Conservation (phyloP, 176 grass and related monocot genomes). For the Eragrostis nindensis region DNA sequence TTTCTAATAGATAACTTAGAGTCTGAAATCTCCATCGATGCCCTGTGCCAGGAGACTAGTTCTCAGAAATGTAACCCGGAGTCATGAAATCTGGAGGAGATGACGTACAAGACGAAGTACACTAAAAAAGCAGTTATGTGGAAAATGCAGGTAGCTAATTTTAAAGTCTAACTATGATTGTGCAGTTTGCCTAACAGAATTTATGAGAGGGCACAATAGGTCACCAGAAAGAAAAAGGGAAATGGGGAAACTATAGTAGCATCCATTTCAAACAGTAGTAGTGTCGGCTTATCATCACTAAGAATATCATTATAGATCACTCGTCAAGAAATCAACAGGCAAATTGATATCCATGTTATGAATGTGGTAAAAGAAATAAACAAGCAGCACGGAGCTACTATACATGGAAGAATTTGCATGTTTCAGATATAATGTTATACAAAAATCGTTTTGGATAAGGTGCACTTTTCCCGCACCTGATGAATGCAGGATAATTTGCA, state of each 20-base stretch:
- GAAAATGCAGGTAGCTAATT: neutral
- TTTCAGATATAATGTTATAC: neutral
- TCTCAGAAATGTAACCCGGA: slow-evolving; percentile 36
- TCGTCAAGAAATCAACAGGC: neutral
- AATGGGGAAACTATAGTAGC: neutral
- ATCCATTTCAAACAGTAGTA: slow-evolving; percentile 20
- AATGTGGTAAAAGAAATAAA: neutral
- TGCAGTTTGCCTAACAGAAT: neutral
- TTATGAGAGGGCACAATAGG: slow-evolving; percentile 1
- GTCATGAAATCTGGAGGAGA: slow-evolving; percentile 1
- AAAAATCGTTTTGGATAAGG: neutral
- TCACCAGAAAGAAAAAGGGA: neutral
- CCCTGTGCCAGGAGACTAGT: slow-evolving; percentile 52
- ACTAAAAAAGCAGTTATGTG: neutral
- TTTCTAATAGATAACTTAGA: slow-evolving; percentile 81
- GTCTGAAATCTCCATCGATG: slow-evolving; percentile 94
- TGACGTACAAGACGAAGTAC: neutral
- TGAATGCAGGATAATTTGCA: slow-evolving; percentile 83
- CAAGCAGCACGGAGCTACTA: neutral
- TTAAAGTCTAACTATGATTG: neutral
- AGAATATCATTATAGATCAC: neutral
- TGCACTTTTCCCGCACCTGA: slow-evolving; percentile 41
- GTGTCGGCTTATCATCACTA: neutral
- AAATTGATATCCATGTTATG: neutral
- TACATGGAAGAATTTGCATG: neutral